phyloP scores from a whole-genome alignment of 768 basidiomycete genomes.

The Macrocybe gigantea region DNA sequence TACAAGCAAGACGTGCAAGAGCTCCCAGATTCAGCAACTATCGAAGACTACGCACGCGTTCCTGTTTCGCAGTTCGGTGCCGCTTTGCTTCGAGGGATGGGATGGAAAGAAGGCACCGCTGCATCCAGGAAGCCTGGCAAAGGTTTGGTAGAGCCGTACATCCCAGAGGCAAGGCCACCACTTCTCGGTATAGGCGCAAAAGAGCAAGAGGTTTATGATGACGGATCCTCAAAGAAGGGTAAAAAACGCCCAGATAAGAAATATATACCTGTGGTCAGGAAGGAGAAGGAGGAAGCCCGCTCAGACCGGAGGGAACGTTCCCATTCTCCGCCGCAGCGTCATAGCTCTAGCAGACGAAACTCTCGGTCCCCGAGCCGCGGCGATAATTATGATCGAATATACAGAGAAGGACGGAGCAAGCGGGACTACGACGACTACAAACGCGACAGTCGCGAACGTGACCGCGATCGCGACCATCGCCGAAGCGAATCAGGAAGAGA shows the following conservation, averaged over 20 bases:
- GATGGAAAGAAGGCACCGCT: conserved; percentile 82
- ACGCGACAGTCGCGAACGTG: neutral
- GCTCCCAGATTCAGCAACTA: conserved; percentile 68
- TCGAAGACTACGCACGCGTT: conserved; percentile 85
- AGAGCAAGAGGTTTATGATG: conserved; percentile 67
- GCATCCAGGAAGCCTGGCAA: conserved; percentile 59
- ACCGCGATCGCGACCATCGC: conserved; percentile 12
- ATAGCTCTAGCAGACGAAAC: too few species aligned
- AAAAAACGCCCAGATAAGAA: conserved; percentile 57
- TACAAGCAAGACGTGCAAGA: conserved; percentile 78
- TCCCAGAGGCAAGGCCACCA: conserved; percentile 79
- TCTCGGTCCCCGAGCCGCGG: conserved; percentile 6
- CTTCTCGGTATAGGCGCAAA: conserved; percentile 94
- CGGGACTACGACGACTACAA: conserved; percentile 11
- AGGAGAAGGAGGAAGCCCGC: conserved; percentile 40
- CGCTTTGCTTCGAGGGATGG: conserved; percentile 93
- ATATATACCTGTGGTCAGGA: conserved; percentile 80
- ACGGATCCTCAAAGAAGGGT: conserved; percentile 53
- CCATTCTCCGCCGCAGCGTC: conserved; percentile 31
- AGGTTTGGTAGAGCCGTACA: conserved; percentile 69
- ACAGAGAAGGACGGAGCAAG: conserved; percentile 11
- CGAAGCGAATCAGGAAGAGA: conserved; percentile 20
- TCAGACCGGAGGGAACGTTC: conserved; percentile 27
- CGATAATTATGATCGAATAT: conserved; percentile 22
- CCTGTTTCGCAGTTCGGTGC: conserved; percentile 92